Conservation (phyloP, 345 rosid species). For the Euphorbia tirucalli region DNA sequence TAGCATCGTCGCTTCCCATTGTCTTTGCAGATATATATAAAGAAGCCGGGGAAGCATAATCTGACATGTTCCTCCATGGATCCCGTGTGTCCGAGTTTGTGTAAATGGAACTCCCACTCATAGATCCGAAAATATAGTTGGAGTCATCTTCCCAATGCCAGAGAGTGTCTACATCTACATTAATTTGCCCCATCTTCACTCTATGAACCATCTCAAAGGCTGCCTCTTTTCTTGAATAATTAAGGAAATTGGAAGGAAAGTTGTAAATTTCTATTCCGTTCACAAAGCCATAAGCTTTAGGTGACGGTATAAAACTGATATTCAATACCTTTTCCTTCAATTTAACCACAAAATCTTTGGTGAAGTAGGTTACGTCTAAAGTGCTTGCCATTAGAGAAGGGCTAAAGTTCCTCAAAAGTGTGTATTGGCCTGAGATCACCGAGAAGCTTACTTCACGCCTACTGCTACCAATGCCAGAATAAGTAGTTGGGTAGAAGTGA, state of each 20-base stretch:
- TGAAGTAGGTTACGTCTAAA: not conserved
- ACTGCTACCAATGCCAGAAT: not conserved
- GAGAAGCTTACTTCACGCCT: slow-evolving; percentile 7
- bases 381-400: not conserved
- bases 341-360: slow-evolving; percentile 8
- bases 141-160: not conserved
- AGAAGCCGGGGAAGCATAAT: not conserved
- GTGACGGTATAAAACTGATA: slow-evolving; percentile 9
- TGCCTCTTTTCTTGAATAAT: not conserved
- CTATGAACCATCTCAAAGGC: slow-evolving; percentile 8
- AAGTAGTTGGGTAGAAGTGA: slow-evolving; percentile 16
- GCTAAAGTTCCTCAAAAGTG: slow-evolving; percentile 15
- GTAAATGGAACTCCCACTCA: not conserved
- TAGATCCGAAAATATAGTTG: not conserved
- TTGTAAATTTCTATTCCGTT: slow-evolving; percentile 10
- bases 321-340: not conserved
- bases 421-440: not conserved
- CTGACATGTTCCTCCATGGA: not conserved
- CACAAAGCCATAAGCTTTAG: slow-evolving; percentile 11
- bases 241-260: not conserved
- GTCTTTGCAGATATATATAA: not conserved
- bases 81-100: not conserved
- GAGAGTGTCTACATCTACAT: fast-evolving
- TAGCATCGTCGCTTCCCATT: not conserved
- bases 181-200: not conserved